Percentiles rank a stretch among this genome's conserved stretches.
Conservation (phyloP, 2,329 filamentous ascomycete genomes). For the Colletotrichum musicola region DNA sequence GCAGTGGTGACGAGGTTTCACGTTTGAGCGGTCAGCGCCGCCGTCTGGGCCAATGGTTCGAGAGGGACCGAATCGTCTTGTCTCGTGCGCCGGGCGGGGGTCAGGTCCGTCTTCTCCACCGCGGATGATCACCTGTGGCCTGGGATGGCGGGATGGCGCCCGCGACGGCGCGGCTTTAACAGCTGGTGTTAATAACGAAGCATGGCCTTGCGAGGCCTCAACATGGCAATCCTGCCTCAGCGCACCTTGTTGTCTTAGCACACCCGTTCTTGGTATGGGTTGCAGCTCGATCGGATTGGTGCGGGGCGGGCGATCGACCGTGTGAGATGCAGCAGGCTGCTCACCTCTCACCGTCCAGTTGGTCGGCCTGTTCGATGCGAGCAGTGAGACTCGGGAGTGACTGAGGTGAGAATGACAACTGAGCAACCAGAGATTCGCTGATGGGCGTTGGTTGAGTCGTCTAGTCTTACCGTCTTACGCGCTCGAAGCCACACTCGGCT, state of each 20-base stretch:
- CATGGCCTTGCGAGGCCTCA: slow-evolving; percentile 30
- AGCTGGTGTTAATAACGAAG: slow-evolving; percentile 14
- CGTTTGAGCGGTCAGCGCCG: slow-evolving; percentile 38
- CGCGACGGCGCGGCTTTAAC: slow-evolving; percentile 31
- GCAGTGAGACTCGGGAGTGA: background rate
- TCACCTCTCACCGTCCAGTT: slow-evolving; percentile 10
- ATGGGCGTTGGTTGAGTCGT: background rate
- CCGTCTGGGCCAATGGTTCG: slow-evolving; percentile 34
- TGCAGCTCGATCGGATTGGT: slow-evolving; percentile 34
- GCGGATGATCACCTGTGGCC: slow-evolving; percentile 39
- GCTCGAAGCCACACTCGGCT: no score
- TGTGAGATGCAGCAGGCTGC: slow-evolving; percentile 32
- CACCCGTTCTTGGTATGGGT: slow-evolving; percentile 14
- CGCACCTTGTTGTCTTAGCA: slow-evolving; percentile 7
- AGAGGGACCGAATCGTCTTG: slow-evolving; percentile 27
- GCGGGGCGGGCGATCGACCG: slow-evolving; percentile 27
- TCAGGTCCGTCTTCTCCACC: slow-evolving; percentile 36
- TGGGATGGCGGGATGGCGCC: slow-evolving; percentile 16
- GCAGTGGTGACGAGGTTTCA: slow-evolving; percentile 36
- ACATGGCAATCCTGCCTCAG: slow-evolving; percentile 14
- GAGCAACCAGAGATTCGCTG: slow-evolving; percentile 20
- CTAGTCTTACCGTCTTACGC: no score
- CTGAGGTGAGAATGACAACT: slow-evolving; percentile 32
- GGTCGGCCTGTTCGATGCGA: slow-evolving; percentile 2
- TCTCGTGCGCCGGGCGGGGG: slow-evolving; percentile 33